Base-by-base conservation (phyloP, 192 early-diverging fungal species). In the Rhizophagus prolifer region DNA sequence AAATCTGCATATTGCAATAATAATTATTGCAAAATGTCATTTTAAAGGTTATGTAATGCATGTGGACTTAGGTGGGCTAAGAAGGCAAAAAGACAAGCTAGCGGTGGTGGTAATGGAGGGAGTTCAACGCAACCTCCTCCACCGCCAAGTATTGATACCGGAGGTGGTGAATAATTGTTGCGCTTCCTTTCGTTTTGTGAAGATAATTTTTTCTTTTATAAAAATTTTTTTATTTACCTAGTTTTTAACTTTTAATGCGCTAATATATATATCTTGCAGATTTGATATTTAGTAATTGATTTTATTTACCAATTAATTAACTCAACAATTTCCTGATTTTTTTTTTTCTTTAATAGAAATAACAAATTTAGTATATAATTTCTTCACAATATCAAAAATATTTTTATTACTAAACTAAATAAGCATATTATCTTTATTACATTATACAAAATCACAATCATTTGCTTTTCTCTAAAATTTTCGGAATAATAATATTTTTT, bases 11-110 rank as follows among this genome's bases (percentile, higher is more conserved):
- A 54, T 54, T 54, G 50, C 50, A 65, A 31, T 30, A 65, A 26
- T 28, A n/a, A 64, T 65, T 16, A 31, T 31, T 31, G 26, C 23
- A 31, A 65, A n/a, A 66, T 80, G 36, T 46, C 64, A 25, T 60
- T 50, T 36, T 72, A 26, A 68, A 86, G 83, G 2, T 73, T 85
- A 47, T 86, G 85, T 60, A 85, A 86, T 66, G 84, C 85, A 30
- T 86, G 84, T 78, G 84, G 84, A 26, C 76, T 85, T 65, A 77
- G 84, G 31, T 85, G 82, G 78, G 79, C 79, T 14, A 82, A 82
- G 58, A 41, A 70, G 36, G 30, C 71, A 26, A 72, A 72, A 28
- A 38, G 71, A 28, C 71, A 72, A 58, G 71, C 71, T 25, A 72
- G 41, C 36, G 31, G 66, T 36, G 36, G 66, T n/a, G 62, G 62